Evolutionary conservation across 768 basidiomycete species (phyloP).

Genomic region (Boletellus sp.): DNA sequence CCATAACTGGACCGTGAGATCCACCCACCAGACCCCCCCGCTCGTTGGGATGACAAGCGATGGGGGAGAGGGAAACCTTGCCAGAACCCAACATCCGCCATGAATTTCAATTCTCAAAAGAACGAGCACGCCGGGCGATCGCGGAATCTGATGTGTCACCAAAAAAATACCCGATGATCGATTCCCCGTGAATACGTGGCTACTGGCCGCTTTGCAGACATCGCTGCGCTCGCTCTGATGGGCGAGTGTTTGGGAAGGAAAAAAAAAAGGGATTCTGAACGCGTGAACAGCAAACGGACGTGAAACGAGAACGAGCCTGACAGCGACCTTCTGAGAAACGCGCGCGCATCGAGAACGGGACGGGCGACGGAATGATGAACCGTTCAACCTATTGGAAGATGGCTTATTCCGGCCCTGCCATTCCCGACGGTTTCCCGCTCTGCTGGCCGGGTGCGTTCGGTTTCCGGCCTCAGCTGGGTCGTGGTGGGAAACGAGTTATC

Average conservation of each 20-base stretch:
- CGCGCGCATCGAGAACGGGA: not conserved
- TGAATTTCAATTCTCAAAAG: not conserved
- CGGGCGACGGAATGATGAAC: not conserved
- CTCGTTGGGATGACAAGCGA: not conserved
- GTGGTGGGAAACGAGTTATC: not conserved
- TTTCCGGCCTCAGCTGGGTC: slow-evolving; percentile 3
- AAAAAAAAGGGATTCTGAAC: not conserved
- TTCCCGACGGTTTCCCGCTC: not conserved
- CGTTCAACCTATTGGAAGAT: not conserved
- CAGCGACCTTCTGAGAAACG: not conserved
- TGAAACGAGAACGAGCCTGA: not conserved
- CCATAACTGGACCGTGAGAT: too few species aligned
- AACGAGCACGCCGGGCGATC: not conserved
- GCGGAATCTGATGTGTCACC: slow-evolving; percentile 1
- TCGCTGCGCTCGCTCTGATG: slow-evolving; percentile 2
- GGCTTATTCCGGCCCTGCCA: not conserved
- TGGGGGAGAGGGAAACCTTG: not conserved
- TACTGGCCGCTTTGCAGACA: not conserved
- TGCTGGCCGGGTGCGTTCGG: not conserved
- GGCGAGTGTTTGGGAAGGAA: not conserved
- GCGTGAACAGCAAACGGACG: not conserved
- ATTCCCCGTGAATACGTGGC: slow-evolving; percentile 9
- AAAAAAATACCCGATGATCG: slow-evolving; percentile 2
- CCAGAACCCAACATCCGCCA: not conserved
- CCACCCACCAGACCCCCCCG: not conserved